Percentiles rank a stretch among this genome's conserved stretches.
Conservation (phyloP, 2,329 filamentous ascomycete genomes). For the Zalaria obscura region DNA sequence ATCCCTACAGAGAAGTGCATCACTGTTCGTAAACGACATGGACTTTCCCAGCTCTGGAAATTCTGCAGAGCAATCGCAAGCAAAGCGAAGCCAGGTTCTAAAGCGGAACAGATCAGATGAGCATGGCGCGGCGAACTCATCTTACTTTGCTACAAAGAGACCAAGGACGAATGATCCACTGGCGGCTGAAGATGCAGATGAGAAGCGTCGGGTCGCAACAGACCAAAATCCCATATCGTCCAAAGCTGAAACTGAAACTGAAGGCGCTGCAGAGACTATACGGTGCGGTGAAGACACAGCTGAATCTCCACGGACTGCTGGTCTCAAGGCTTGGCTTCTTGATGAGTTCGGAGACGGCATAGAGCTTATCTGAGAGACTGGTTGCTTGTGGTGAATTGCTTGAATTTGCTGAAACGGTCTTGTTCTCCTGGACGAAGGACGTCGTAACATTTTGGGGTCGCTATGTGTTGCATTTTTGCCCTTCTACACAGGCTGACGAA, state of each 20-base stretch:
- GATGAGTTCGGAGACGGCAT: conserved; percentile 25
- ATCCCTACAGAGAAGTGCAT: neutral
- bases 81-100: neutral
- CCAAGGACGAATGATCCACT: neutral
- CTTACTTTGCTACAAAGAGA: conserved; percentile 1
- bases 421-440: too few relatives aligned
- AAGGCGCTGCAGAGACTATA: too few relatives aligned
- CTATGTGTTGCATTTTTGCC: too few relatives aligned
- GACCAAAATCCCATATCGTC: too few relatives aligned
- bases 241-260: too few relatives aligned
- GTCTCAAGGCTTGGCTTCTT: conserved; percentile 23
- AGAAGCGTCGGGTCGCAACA: too few relatives aligned
- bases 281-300: neutral
- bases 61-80: neutral
- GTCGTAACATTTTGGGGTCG: too few relatives aligned
- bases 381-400: too few relatives aligned
- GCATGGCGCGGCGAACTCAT: neutral
- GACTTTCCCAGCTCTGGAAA: neutral
- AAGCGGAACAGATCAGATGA: neutral
- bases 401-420: too few relatives aligned
- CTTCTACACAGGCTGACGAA: too few relatives aligned
- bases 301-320: conserved; percentile 9
- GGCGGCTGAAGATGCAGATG: too few relatives aligned
- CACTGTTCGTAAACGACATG: neutral
- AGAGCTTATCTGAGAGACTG: too few relatives aligned